Conservation (phyloP, 257 asterid genomes). For the Fraxinus excelsior region DNA sequence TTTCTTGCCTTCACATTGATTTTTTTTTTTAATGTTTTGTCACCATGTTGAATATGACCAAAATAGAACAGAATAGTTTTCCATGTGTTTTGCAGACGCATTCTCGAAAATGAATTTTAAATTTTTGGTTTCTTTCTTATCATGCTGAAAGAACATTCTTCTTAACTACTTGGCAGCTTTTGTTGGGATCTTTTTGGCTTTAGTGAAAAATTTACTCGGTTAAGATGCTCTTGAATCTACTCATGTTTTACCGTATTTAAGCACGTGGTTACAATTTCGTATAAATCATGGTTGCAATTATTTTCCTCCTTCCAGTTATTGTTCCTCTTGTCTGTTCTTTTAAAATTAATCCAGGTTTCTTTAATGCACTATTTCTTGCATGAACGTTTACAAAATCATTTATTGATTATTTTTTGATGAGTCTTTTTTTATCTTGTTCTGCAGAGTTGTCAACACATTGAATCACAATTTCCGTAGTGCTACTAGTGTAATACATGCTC, state of each 20-base stretch:
- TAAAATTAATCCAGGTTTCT: background rate
- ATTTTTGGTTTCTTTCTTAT: background rate
- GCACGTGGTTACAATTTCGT: background rate
- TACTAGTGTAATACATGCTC: constrained; percentile 57
- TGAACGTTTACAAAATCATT: constrained; percentile 18
- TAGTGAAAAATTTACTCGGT: background rate
- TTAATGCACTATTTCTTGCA: background rate
- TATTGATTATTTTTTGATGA: constrained; percentile 24
- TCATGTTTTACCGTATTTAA: background rate
- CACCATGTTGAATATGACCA: background rate
- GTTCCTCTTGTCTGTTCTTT: background rate
- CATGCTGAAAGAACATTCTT: background rate
- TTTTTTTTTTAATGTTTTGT: background rate
- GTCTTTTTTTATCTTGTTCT: constrained; percentile 29
- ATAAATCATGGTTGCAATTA: background rate
- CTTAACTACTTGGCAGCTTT: background rate
- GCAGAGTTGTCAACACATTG: constrained; percentile 82
- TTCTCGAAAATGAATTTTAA: background rate
- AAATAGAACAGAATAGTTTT: background rate
- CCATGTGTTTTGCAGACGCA: background rate
- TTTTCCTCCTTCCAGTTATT: background rate
- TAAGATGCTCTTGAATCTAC: background rate
- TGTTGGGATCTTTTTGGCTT: background rate
- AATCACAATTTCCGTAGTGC: constrained; percentile 87
- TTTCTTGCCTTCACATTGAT: background rate